These are phyloP conservation scores for Coemansia sp. DNA, from an alignment of 192 early-diverging fungal species.

Conservation along the genomic window DNA sequence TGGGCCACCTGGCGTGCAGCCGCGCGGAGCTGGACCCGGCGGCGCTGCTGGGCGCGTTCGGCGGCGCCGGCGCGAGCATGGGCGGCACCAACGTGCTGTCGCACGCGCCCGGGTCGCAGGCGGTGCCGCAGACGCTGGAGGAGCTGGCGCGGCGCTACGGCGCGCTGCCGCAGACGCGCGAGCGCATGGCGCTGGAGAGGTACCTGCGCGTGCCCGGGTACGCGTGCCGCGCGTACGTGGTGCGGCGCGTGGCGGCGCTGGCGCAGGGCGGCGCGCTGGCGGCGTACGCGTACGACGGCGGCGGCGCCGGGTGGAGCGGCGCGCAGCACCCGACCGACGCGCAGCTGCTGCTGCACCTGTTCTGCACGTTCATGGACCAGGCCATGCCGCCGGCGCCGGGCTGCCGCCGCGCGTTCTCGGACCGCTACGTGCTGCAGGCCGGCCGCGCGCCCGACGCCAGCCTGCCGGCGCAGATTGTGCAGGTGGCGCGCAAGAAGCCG, in stretches of 20 bases:
- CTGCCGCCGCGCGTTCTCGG: conserved; percentile 53
- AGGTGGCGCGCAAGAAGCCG: conserved; percentile 50
- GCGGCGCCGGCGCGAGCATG: conserved; percentile 15
- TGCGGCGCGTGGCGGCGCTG: conserved; percentile 40
- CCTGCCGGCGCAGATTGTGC: conserved; percentile 55
- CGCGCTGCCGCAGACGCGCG: conserved; percentile 39
- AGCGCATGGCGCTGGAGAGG: conserved; percentile 51
- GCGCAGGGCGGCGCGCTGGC: conserved; percentile 41
- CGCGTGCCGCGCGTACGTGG: conserved; percentile 38
- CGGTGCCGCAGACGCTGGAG: conserved; percentile 30
- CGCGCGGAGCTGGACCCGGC: conserved; percentile 26
- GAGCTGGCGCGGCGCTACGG: conserved; percentile 39
- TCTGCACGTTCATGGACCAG: conserved; percentile 58
- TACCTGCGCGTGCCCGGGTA: conserved; percentile 45
- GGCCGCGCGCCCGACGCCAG: conserved; percentile 50
- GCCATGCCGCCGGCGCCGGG: conserved; percentile 52
- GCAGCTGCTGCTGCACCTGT: conserved; percentile 60
- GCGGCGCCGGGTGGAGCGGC: conserved; percentile 21
- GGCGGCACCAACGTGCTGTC: conserved; percentile 5
- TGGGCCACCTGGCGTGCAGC: conserved; percentile 43
- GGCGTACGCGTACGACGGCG: conserved; percentile 39
- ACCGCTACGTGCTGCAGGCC: conserved; percentile 53
- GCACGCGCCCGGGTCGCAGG: conserved; percentile 1
- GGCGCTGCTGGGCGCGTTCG: conserved; percentile 25
- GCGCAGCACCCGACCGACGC: conserved; percentile 52